Percentiles rank a stretch among this genome's conserved stretches.
phyloP scores from a whole-genome alignment of 441 rosid species.

The Metrosideros polymorpha region DNA sequence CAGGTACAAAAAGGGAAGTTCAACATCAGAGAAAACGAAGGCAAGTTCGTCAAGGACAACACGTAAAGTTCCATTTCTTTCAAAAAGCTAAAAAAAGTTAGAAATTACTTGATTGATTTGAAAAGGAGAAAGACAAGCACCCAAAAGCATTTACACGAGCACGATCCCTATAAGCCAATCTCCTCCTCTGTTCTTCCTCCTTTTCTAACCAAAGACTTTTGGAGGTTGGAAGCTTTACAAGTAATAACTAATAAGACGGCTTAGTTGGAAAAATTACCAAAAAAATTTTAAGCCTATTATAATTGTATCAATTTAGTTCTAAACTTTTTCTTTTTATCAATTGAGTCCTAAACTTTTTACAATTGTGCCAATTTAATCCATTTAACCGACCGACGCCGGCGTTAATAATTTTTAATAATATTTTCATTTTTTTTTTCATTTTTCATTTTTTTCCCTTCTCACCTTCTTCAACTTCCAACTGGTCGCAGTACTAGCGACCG shows the following conservation, averaged over 20 bases:
- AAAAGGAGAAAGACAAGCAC: neutral
- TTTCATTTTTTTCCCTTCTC: too few species aligned
- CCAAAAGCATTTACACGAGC: neutral
- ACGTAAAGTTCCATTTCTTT: neutral
- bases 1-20: neutral
- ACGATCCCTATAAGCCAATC: neutral
- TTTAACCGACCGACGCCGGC: too few species aligned
- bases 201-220: neutral
- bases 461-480: too few species aligned
- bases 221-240: neutral
- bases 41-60: neutral
- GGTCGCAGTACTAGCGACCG: too few species aligned
- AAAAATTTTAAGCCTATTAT: too few species aligned
- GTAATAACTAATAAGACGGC: neutral
- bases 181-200: neutral
- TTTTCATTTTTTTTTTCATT: too few species aligned
- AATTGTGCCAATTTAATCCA: too few species aligned
- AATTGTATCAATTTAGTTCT: too few species aligned
- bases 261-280: too few species aligned
- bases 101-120: neutral
- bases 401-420: too few species aligned
- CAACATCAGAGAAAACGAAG: neutral
- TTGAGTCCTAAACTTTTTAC: too few species aligned
- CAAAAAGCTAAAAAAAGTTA: neutral
- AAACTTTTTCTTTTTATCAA: too few species aligned